Base-by-base conservation (phyloP, 1,284 basidiomycete species). In the Cutaneotrichosporon mucoides region DNA sequence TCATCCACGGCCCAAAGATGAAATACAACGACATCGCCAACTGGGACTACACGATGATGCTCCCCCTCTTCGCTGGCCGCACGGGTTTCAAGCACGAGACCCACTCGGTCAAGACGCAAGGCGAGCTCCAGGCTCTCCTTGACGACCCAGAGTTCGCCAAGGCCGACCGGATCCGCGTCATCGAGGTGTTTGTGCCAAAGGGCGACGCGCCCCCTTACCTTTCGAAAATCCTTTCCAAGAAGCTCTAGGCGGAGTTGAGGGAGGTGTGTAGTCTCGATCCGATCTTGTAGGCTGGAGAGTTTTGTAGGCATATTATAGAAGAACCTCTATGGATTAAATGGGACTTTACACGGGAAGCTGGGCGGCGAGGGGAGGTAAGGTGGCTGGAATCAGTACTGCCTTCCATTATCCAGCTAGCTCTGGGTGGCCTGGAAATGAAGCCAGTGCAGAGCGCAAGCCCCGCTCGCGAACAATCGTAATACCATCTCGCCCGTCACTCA, bases 51-150 rank as follows among this genome's bases (percentile, higher is more conserved):
- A 75, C 76, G 58, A 60, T 72, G 47, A 61, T 79, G 33, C 65
- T 79, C 8, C 75, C 75, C 38, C 73, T 78, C 67, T 64, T 78
- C 13, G 76, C 73, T 1, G 76, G 76, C 13, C 59, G 59, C 15
- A 57, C 53, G 3, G 53, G 48, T 12, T 5, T 55, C 44, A 51
- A 55, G 56, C 52, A 74, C 64, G 68, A 75, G 60, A 67, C 68
- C n/a, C 59, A 73, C 66, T 67, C 61, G 40, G 67, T 76, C 44
- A 67, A 73, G 59, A 74, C 76, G 11, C 73, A 76, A 16, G 66
- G 62, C 37, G 84, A 86, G 34, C 80, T 92, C 51, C 85, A 88
- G 62, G 79, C 68, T 5, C 61, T 79, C 34, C 67, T 79, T 41
- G 64, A 69, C 9, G 68, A 76, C 64, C 46, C 65, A n/a, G 72